Evolutionary conservation across 495 filamentous ascomycete species (phyloP).

Genomic region (Penicillium cosmopolitanum): DNA sequence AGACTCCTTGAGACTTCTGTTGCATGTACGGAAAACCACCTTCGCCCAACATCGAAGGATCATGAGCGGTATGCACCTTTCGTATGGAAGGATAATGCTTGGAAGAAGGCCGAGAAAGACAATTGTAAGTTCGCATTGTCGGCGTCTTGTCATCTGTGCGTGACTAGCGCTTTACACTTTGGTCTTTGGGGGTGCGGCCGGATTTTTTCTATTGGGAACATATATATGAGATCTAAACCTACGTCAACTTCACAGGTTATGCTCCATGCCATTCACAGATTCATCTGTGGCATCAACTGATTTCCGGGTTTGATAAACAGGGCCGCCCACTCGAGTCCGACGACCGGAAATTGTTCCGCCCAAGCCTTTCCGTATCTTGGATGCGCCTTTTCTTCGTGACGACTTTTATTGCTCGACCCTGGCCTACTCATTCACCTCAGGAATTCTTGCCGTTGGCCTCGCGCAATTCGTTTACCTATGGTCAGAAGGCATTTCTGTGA

Average conservation of each 20-base stretch:
- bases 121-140: constrained; percentile 49
- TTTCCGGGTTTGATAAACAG: constrained; percentile 20
- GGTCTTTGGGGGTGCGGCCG: background rate
- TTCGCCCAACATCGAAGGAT: constrained; percentile 34
- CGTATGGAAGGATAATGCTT: constrained; percentile 63
- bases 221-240: constrained; percentile 4
- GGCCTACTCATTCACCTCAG: constrained; percentile 74
- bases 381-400: constrained; percentile 85
- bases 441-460: constrained; percentile 84
- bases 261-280: background rate
- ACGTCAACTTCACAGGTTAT: background rate
- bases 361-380: constrained; percentile 83
- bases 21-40: constrained; percentile 19
- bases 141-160: too few species aligned
- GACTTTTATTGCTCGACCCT: constrained; percentile 95
- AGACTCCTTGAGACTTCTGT: constrained; percentile 57
- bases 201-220: background rate
- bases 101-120: constrained; percentile 53
- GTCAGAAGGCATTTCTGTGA: constrained; percentile 70
- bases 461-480: constrained; percentile 84
- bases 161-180: too few species aligned
- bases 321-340: constrained; percentile 22
- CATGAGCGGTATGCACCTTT: constrained; percentile 41
- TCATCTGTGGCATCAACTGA: constrained; percentile 15
- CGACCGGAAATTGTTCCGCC: constrained; percentile 54